These are phyloP conservation scores for Glaciozyma antarctica DNA, from an alignment of 768 basidiomycete species.

Conservation along the genomic window DNA sequence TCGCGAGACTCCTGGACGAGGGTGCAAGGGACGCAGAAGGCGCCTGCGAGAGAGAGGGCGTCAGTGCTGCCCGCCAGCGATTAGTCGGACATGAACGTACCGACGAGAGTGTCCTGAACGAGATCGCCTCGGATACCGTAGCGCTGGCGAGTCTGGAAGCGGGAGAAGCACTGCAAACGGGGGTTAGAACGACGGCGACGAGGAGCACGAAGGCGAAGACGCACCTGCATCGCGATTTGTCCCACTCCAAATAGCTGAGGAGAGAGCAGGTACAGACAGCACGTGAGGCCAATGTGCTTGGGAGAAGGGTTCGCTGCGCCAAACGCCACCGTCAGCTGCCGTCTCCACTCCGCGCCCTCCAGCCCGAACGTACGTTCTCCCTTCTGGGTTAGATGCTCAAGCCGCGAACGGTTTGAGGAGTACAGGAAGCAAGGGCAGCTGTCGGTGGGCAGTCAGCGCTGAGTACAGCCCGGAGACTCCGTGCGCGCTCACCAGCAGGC, in stretches of 20 bases:
- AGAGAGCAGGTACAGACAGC: constrained; percentile 16
- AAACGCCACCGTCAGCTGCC: not conserved
- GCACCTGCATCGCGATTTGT: not conserved
- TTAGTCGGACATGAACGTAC: constrained; percentile 3
- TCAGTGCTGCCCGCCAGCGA: not conserved
- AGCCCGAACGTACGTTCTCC: constrained; percentile 7
- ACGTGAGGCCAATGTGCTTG: constrained; percentile 13
- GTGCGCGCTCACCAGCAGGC: constrained; percentile 9
- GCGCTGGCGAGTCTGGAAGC: constrained; percentile 16
- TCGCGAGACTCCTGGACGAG: constrained; percentile 29
- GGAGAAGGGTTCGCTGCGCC: constrained; percentile 16
- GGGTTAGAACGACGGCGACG: constrained; percentile 14
- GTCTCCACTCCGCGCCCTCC: not conserved
- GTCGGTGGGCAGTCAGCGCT: not conserved
- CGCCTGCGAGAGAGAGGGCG: not conserved
- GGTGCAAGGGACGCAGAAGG: constrained; percentile 20
- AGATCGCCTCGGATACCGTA: constrained; percentile 22
- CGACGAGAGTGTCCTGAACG: constrained; percentile 20
- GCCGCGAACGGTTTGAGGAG: constrained; percentile 6
- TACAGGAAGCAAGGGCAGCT: constrained; percentile 29
- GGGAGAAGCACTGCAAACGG: constrained; percentile 21
- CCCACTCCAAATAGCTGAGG: not conserved
- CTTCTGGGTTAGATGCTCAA: constrained; percentile 4
- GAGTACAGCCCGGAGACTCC: not conserved
- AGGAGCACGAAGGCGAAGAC: not conserved